phyloP scores from a whole-genome alignment of 2,329 filamentous ascomycete species.

The Paraphoma sp. region DNA sequence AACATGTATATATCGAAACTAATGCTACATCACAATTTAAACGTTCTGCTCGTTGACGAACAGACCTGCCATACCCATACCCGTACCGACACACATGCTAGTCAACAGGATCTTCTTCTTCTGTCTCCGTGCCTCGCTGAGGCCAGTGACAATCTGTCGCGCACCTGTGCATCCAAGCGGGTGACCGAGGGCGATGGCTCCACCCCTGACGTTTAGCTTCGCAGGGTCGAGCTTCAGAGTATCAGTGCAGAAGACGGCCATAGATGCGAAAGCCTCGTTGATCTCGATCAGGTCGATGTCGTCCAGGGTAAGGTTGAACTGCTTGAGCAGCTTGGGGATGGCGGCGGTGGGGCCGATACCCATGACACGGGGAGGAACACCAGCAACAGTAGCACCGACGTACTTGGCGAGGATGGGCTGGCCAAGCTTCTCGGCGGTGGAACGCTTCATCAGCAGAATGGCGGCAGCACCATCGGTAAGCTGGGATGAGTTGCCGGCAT shows the following conservation, averaged over 20 bases:
- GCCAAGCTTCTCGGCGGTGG: conserved; percentile 81
- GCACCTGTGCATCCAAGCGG: conserved; percentile 80
- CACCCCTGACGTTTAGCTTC: conserved; percentile 83
- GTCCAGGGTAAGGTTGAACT: conserved; percentile 77
- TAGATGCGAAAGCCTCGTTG: conserved; percentile 97
- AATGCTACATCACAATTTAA: not conserved
- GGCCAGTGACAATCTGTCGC: conserved; percentile 84
- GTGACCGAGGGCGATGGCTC: conserved; percentile 83
- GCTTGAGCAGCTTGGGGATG: conserved; percentile 80
- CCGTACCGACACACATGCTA: conserved; percentile 82
- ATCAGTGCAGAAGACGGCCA: conserved; percentile 90
- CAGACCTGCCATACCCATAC: conserved; percentile 71
- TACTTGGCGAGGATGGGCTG: conserved; percentile 96
- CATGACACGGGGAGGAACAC: conserved; percentile 94
- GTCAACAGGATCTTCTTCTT: conserved; percentile 92
- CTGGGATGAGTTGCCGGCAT: conserved; percentile 93
- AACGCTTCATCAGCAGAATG: conserved; percentile 91
- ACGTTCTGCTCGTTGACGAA: conserved; percentile 68
- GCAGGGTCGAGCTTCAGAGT: conserved; percentile 70
- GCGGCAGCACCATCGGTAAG: conserved; percentile 94
- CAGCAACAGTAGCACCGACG: conserved; percentile 87
- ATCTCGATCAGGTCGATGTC: conserved; percentile 92
- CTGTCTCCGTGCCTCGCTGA: conserved; percentile 81
- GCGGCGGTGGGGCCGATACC: conserved; percentile 81
- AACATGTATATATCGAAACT: not conserved